Evolutionary conservation across 2,329 filamentous ascomycete species (phyloP).

Genomic region (Coniosporium tulheliwenetii): DNA sequence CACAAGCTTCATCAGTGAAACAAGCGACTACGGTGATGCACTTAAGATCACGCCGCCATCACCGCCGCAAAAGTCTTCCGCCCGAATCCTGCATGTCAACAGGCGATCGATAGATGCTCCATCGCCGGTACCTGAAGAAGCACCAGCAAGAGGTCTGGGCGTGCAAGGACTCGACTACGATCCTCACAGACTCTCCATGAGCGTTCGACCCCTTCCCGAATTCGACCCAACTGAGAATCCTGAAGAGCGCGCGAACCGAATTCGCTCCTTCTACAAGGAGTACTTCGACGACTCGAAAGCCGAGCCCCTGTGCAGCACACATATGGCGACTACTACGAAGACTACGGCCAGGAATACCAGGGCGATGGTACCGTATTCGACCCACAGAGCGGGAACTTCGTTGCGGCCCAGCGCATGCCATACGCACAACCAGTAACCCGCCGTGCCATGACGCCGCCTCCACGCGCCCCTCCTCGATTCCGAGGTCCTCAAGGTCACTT

Average conservation of each 20-base stretch:
- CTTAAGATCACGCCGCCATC: conserved; percentile 32
- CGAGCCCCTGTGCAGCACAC: conserved; percentile 18
- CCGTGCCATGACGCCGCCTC: conserved; percentile 91
- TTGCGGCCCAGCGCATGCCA: conserved; percentile 36
- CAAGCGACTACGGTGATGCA: conserved; percentile 36
- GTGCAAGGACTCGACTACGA: conserved; percentile 17
- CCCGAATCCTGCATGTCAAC: conserved; percentile 3
- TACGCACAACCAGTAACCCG: conserved; percentile 75
- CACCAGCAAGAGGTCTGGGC: conserved; percentile 15
- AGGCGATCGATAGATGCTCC: conserved; percentile 8
- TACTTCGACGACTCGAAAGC: conserved; percentile 80
- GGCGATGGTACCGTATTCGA: conserved; percentile 42
- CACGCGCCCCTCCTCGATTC: conserved; percentile 46
- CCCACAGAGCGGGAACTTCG: conserved; percentile 44
- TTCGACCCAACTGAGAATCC: conserved; percentile 80
- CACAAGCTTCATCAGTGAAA: conserved; percentile 30
- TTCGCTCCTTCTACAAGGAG: conserved; percentile 98
- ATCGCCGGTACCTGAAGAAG: conserved; percentile 12
- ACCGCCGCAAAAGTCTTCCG: conserved; percentile 6
- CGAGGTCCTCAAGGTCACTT: conserved; percentile 26
- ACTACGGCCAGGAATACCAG: conserved; percentile 56
- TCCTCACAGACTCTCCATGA: conserved; percentile 39
- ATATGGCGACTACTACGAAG: conserved; percentile 47
- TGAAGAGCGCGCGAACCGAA: conserved; percentile 86
- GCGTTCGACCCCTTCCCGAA: conserved; percentile 71